Evolutionary conservation across 176 grass and related monocot species (phyloP).

Genomic region (Tillandsia fasciculata): DNA sequence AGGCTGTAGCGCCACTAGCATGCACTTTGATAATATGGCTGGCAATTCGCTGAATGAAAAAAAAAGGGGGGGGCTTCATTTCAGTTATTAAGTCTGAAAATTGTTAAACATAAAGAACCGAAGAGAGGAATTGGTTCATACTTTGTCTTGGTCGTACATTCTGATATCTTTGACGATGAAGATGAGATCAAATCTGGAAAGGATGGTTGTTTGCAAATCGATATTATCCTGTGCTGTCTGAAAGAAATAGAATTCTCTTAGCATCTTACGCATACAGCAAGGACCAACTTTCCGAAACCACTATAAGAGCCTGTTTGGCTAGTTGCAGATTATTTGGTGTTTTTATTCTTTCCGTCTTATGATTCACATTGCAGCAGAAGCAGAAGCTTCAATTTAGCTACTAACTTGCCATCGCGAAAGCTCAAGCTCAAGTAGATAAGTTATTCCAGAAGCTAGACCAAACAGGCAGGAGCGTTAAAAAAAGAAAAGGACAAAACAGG

Average conservation of each 20-base stretch:
- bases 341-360: too few relatives aligned
- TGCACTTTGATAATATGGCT: slow-evolving; percentile 95
- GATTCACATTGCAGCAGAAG: too few relatives aligned
- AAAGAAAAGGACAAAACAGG: neutral
- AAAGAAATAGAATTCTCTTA: slow-evolving; percentile 7
- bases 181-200: slow-evolving; percentile 93
- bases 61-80: neutral
- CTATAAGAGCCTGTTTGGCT: too few relatives aligned
- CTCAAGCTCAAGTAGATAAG: neutral
- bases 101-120: neutral
- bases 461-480: neutral
- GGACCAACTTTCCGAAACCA: too few relatives aligned
- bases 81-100: neutral
- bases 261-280: neutral
- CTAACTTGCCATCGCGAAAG: too few relatives aligned
- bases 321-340: too few relatives aligned
- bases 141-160: slow-evolving; percentile 90
- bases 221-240: slow-evolving; percentile 98
- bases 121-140: slow-evolving; percentile 22
- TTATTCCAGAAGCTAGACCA: neutral
- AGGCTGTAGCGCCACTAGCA: slow-evolving; percentile 61
- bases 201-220: slow-evolving; percentile 93
- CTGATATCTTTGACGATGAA: slow-evolving; percentile 97
- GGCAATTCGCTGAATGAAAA: slow-evolving; percentile 49
- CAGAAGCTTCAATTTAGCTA: too few relatives aligned